Evolutionary conservation across 1,284 basidiomycete genomes (phyloP).

Genomic region (Mycena sp.): DNA sequence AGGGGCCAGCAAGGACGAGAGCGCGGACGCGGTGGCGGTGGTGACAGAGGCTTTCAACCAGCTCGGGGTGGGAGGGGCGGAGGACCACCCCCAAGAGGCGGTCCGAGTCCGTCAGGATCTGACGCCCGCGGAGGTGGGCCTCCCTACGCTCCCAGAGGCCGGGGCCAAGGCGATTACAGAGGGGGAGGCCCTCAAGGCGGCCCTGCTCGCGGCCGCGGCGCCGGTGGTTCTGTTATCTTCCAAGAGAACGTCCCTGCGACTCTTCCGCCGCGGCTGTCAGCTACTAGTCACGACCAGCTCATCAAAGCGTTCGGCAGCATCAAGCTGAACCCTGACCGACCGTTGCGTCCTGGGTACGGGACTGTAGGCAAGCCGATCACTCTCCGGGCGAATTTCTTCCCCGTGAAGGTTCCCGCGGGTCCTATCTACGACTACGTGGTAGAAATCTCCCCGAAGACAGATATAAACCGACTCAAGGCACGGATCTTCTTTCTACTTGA

Average conservation of each 20-base stretch:
- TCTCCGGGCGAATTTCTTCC: slow-evolving; percentile 76
- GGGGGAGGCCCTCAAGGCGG: slow-evolving; percentile 41
- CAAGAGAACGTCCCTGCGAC: slow-evolving; percentile 38
- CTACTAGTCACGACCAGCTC: slow-evolving; percentile 53
- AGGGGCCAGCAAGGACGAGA: slow-evolving; percentile 14
- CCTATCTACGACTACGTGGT: slow-evolving; percentile 70
- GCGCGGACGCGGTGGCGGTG: slow-evolving; percentile 26
- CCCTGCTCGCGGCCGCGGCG: slow-evolving; percentile 34
- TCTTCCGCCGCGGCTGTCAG: slow-evolving; percentile 45
- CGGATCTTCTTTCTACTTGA: slow-evolving; percentile 73
- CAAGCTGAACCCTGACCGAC: slow-evolving; percentile 52
- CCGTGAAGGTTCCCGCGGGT: slow-evolving; percentile 59
- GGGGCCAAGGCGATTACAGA: slow-evolving; percentile 33
- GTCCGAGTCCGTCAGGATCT: slow-evolving; percentile 12
- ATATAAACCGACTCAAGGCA: slow-evolving; percentile 54
- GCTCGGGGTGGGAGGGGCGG: slow-evolving; percentile 34
- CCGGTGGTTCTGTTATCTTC: slow-evolving; percentile 53
- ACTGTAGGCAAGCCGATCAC: slow-evolving; percentile 60
- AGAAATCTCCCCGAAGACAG: slow-evolving; percentile 60
- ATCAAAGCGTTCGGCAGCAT: slow-evolving; percentile 56
- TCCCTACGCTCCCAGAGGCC: slow-evolving; percentile 28
- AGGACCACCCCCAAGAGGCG: slow-evolving; percentile 29
- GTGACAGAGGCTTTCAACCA: slow-evolving; percentile 28
- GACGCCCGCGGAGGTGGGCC: slow-evolving; percentile 30
- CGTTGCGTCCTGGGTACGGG: slow-evolving; percentile 74